These are phyloP conservation scores for Aureobasidium leucospermi DNA, from an alignment of 2,329 filamentous ascomycete genomes.

Conservation along the genomic window DNA sequence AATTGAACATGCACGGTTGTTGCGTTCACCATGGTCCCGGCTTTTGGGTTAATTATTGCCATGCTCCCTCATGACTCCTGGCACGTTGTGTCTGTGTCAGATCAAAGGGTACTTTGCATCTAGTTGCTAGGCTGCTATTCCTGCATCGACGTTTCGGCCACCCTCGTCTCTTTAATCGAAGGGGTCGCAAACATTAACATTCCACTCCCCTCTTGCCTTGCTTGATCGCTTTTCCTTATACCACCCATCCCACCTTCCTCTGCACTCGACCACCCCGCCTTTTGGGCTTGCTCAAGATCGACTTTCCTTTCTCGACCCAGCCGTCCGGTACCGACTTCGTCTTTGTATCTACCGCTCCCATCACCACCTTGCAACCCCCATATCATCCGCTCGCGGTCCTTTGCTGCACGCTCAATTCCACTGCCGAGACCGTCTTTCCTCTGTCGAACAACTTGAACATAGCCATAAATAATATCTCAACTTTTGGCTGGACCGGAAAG, in stretches of 20 bases:
- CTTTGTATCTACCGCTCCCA: not conserved
- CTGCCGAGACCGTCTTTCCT: not conserved
- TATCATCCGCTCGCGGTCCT: not conserved
- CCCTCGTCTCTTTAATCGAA: conserved; percentile 9
- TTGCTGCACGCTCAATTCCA: not conserved
- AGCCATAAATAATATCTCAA: conserved; percentile 3
- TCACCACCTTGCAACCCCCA: not conserved
- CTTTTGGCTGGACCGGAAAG: not conserved
- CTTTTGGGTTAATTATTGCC: conserved; percentile 14
- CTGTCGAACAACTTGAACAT: not conserved
- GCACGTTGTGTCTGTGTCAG: conserved; percentile 14
- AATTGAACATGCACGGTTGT: conserved; percentile 13
- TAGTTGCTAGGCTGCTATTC: conserved; percentile 13
- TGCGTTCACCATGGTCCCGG: conserved; percentile 13
- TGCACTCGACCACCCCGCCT: not conserved
- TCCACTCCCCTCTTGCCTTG: conserved; percentile 13
- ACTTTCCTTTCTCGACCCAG: conserved; percentile 12
- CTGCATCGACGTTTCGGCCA: conserved; percentile 13
- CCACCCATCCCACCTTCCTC: conserved; percentile 5
- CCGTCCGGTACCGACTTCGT: not conserved
- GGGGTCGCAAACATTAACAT: conserved; percentile 13
- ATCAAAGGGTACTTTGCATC: conserved; percentile 13
- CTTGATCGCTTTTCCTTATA: conserved; percentile 10
- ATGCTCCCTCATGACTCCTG: conserved; percentile 13
- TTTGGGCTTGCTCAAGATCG: not conserved